phyloP scores from a whole-genome alignment of 2,329 filamentous ascomycete genomes.

The Zymoseptoria ardabiliae region DNA sequence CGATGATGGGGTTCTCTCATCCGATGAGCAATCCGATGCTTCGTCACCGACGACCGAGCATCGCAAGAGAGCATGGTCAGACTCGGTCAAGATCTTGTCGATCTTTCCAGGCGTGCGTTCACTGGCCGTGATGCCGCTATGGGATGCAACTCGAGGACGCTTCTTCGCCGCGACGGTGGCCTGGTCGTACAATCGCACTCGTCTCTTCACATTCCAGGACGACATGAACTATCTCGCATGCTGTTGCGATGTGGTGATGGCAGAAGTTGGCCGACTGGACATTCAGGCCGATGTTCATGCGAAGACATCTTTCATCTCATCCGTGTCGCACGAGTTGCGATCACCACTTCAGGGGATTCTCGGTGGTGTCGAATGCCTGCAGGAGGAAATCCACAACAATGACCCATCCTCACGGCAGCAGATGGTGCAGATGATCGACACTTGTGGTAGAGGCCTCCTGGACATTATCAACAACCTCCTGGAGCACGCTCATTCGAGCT shows the following conservation, averaged over 20 bases:
- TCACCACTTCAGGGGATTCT: constrained; percentile 41
- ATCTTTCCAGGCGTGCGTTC: constrained; percentile 7
- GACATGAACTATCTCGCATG: constrained; percentile 32
- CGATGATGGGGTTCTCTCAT: constrained; percentile 1
- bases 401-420: constrained; percentile 37
- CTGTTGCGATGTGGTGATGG: constrained; percentile 37
- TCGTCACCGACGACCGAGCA: background rate
- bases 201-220: constrained; percentile 32
- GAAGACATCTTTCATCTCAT: constrained; percentile 47
- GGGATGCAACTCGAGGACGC: constrained; percentile 8
- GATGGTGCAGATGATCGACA: constrained; percentile 42
- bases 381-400: constrained; percentile 39
- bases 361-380: constrained; percentile 44
- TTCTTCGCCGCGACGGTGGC: constrained; percentile 27
- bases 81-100: background rate
- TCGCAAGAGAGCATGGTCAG: background rate
- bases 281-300: constrained; percentile 36
- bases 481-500: constrained; percentile 22
- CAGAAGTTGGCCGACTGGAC: constrained; percentile 33
- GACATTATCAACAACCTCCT: constrained; percentile 40
- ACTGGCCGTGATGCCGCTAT: constrained; percentile 8
- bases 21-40: background rate
- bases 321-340: constrained; percentile 47
- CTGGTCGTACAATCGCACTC: constrained; percentile 38
- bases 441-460: constrained; percentile 44